Evolutionary conservation across 306 rosid species (phyloP).

Genomic region (Geum urbanum): DNA sequence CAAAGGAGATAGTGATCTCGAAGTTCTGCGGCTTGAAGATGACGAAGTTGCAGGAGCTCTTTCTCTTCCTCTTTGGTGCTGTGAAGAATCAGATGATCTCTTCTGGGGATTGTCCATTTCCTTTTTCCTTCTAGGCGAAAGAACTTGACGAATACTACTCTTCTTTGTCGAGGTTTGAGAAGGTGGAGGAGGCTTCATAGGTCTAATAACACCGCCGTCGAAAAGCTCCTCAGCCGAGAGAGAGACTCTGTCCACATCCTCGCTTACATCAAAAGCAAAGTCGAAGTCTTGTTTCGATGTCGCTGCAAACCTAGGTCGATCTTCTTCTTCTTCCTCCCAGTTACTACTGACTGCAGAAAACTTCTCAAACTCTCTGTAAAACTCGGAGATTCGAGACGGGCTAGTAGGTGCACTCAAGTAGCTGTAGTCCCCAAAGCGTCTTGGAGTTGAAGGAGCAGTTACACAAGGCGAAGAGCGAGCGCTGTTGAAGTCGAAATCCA

Average conservation of each 20-base stretch:
- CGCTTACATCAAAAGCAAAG: conserved; percentile 56
- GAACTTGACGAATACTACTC: conserved; percentile 30
- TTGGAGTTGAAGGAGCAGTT: conserved; percentile 60
- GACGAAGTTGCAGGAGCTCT: conserved; percentile 22
- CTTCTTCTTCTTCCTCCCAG: conserved; percentile 12
- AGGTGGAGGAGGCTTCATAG: conserved; percentile 36
- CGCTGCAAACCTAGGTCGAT: neutral
- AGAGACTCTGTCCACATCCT: conserved; percentile 35
- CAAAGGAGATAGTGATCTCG: conserved; percentile 69
- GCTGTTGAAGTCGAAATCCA: conserved; percentile 52
- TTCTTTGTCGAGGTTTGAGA: conserved; percentile 19
- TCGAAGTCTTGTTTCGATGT: conserved; percentile 17
- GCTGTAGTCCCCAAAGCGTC: conserved; percentile 40
- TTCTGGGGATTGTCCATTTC: conserved; percentile 15
- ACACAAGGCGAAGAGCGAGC: conserved; percentile 38
- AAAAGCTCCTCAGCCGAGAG: conserved; percentile 86
- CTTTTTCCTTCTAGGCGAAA: conserved; percentile 34
- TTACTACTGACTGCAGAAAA: conserved; percentile 7
- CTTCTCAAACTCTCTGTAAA: conserved; percentile 41
- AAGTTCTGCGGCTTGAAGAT: conserved; percentile 42
- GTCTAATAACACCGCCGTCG: conserved; percentile 60
- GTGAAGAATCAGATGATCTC: conserved; percentile 9
- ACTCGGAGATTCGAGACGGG: conserved; percentile 52
- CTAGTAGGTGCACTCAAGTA: conserved; percentile 74
- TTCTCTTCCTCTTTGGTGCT: conserved; percentile 56